Conservation (phyloP, 1,284 basidiomycete species). For the Veloboletus limbatus region DNA sequence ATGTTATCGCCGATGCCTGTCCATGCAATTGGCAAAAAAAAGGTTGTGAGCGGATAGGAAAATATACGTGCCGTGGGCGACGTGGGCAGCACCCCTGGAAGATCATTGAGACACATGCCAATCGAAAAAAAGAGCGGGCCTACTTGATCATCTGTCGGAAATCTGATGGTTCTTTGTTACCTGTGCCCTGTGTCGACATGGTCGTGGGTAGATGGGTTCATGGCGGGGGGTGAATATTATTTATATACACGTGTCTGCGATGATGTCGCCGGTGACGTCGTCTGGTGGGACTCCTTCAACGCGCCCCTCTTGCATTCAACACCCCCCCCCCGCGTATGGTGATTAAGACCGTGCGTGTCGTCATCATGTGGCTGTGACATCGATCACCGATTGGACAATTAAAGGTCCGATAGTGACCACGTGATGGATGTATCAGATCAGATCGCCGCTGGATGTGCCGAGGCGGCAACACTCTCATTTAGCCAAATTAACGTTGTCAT, state of each 20-base stretch:
- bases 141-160: constrained; percentile 24
- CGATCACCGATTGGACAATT: no score
- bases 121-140: not conserved
- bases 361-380: constrained; percentile 14
- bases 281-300: constrained; percentile 16
- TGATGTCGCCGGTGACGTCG: constrained; percentile 27
- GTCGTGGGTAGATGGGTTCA: no score
- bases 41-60: not conserved
- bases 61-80: constrained; percentile 22
- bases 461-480: not conserved
- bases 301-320: constrained; percentile 15
- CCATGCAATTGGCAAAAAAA: no score
- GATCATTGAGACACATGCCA: not conserved
- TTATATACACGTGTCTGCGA: constrained; percentile 21
- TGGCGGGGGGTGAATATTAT: no score
- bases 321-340: constrained; percentile 15
- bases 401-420: constrained; percentile 5
- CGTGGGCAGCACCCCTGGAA: constrained; percentile 25
- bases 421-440: no score
- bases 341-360: constrained; percentile 16
- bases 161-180: constrained; percentile 5
- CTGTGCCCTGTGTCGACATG: constrained; percentile 16
- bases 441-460: not conserved
- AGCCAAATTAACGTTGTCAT: no score
- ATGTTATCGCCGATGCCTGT: constrained; percentile 33